Evolutionary conservation across 768 basidiomycete genomes (phyloP).

Genomic region (Albatrellus ellisii): DNA sequence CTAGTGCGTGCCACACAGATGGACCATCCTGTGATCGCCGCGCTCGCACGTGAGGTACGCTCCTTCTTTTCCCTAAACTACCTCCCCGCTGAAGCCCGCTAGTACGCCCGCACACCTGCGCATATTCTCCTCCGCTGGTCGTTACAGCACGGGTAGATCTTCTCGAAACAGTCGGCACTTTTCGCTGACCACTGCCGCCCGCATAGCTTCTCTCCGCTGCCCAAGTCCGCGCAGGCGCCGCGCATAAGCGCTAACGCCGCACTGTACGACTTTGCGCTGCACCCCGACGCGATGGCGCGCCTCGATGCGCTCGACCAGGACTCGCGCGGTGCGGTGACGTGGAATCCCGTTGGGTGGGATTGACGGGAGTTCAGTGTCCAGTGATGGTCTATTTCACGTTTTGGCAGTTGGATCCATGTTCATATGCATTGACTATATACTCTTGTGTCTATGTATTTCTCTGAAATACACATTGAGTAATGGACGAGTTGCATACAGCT

Average conservation of each 20-base stretch:
- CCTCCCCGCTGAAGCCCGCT: neutral
- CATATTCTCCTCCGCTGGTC: conserved; percentile 92
- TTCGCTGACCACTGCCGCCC: neutral
- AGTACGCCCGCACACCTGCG: conserved; percentile 54
- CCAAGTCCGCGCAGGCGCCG: conserved; percentile 62
- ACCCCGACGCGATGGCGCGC: conserved; percentile 43
- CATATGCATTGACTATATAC: no score
- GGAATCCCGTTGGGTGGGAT: conserved; percentile 70
- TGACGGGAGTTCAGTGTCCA: no score
- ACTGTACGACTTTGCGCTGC: conserved; percentile 65
- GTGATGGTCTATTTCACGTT: no score
- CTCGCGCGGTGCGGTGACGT: conserved; percentile 57
- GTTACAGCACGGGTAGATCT: conserved; percentile 61
- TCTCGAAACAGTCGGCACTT: neutral
- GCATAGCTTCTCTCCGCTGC: conserved; percentile 63
- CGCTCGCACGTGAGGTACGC: conserved; percentile 46
- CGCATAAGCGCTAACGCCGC: conserved; percentile 66
- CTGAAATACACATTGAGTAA: no score
- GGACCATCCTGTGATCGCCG: conserved; percentile 37
- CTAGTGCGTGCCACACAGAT: conserved; percentile 38
- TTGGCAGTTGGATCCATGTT: no score
- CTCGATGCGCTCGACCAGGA: conserved; percentile 66
- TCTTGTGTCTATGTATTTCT: no score
- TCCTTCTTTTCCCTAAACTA: neutral
- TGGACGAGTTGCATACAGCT: no score